A percentile compares a stretch with the other conserved stretches of the same genome.
Evolutionary conservation across 2,329 filamentous ascomycete species (phyloP).

Genomic region (Cadophora sp.): DNA sequence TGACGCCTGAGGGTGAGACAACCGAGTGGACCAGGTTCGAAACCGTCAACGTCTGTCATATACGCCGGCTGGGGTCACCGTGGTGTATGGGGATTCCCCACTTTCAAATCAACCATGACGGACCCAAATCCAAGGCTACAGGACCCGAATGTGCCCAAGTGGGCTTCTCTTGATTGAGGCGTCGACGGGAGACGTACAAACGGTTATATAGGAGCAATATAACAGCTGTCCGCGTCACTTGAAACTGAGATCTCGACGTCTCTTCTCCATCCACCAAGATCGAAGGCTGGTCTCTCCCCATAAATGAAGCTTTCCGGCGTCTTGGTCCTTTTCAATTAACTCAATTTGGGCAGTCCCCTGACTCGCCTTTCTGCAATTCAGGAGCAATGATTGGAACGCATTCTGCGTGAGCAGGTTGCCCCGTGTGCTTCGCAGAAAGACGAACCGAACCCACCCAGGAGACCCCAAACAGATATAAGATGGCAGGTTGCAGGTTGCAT

Average conservation of each 20-base stretch:
- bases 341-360: slow-evolving; percentile 3
- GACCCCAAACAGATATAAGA: slow-evolving; percentile 12
- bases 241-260: background rate
- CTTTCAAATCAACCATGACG: background rate
- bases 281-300: background rate
- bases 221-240: background rate
- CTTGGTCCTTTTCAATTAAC: background rate
- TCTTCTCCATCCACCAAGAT: background rate
- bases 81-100: background rate
- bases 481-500: slow-evolving; percentile 12
- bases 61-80: background rate
- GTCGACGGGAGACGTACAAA: background rate
- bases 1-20: background rate
- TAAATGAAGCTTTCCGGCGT: slow-evolving; percentile 9
- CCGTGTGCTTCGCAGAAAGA: background rate
- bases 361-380: background rate
- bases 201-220: background rate
- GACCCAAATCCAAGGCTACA: background rate
- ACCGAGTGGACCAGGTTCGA: background rate
- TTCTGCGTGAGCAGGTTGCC: background rate
- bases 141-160: slow-evolving; percentile 1
- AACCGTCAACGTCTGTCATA: slow-evolving; percentile 7
- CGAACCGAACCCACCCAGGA: slow-evolving; percentile 3
- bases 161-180: background rate
- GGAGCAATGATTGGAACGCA: background rate